These are phyloP conservation scores for Capsicum baccatum DNA, from an alignment of 257 asterid species.

Conservation along the genomic window DNA sequence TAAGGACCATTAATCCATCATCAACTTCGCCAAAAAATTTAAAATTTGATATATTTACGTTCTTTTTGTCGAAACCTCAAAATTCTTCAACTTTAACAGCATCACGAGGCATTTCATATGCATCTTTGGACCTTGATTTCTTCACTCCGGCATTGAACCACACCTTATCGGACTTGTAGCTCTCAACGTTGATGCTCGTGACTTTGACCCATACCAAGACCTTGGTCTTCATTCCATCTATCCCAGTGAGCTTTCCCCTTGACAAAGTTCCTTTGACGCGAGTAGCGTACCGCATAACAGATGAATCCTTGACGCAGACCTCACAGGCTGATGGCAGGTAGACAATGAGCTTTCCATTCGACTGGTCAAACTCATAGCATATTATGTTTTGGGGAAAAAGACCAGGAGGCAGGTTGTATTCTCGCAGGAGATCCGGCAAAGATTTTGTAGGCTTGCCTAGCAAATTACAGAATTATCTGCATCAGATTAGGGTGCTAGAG, in stretches of 20 bases:
- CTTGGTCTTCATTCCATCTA: constrained; percentile 93
- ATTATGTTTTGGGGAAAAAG: constrained; percentile 88
- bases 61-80: constrained; percentile 33
- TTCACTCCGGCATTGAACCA: constrained; percentile 92
- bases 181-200: constrained; percentile 60
- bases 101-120: constrained; percentile 68
- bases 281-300: constrained; percentile 63
- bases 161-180: constrained; percentile 83
- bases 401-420: constrained; percentile 81
- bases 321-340: constrained; percentile 75
- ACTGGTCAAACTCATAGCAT: constrained; percentile 76
- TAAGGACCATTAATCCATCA: not conserved
- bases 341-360: constrained; percentile 67
- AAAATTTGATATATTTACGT: not conserved
- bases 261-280: constrained; percentile 83
- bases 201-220: constrained; percentile 92
- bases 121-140: constrained; percentile 84
- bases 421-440: constrained; percentile 74
- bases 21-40: not conserved
- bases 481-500: not conserved
- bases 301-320: constrained; percentile 89
- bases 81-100: constrained; percentile 67
- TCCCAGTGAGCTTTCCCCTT: constrained; percentile 76
- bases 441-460: constrained; percentile 81
- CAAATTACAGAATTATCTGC: constrained; percentile 18